Base-by-base conservation (phyloP, 2,329 filamentous ascomycete genomes). In the Pestalotiopsis sp. region DNA sequence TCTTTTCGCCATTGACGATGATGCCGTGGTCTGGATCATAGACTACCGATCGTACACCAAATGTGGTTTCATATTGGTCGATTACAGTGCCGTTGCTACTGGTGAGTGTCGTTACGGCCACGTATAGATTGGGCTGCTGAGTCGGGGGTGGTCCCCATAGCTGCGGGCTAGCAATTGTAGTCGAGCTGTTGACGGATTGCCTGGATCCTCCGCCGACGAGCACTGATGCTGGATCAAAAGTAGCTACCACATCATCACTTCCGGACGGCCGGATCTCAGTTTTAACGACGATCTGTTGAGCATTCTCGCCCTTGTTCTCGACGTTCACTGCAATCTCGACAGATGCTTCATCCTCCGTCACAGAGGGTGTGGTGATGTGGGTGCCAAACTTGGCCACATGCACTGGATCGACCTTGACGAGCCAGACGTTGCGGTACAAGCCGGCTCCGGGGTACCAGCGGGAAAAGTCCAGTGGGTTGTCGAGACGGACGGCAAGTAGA, bases 401-500 rank as follows among this genome's bases (percentile, higher is more conserved):
- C 0, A 80, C 77, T 1, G 80, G 74, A 45, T 82, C 75, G 12
- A 83, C 82, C 68, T 84, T 87, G 45, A 83, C 81, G 17, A 89
- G 79, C 86, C 85, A 89, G 4, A 88, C 79, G 68, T 87, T 86
- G 1, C 85, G 82, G 72, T 88, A 88, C 14, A 88, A 77, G 1
- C 86, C 86, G 13, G 78, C 86, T 14, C 86, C 86, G 4, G 86
- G 85, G 69, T 88, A 88, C 84, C 85, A 88, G 2, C 86, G 81
- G 2, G 86, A 84, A 2, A 80, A 84, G 17, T 85, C 79, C 0
- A 81, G 52, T 0, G 82, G 78, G 69, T 88, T 86, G 62, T 88
- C 85, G 2, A 88, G 70, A 0, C 86, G 82, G 49, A 88, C 84
- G 1, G 85, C 85, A 0, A 88, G 75, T 36, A 78, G 68, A 64